Percentiles rank a stretch among this genome's conserved stretches.
phyloP scores from a whole-genome alignment of 257 asterid species.

The Fraxinus pennsylvanica region DNA sequence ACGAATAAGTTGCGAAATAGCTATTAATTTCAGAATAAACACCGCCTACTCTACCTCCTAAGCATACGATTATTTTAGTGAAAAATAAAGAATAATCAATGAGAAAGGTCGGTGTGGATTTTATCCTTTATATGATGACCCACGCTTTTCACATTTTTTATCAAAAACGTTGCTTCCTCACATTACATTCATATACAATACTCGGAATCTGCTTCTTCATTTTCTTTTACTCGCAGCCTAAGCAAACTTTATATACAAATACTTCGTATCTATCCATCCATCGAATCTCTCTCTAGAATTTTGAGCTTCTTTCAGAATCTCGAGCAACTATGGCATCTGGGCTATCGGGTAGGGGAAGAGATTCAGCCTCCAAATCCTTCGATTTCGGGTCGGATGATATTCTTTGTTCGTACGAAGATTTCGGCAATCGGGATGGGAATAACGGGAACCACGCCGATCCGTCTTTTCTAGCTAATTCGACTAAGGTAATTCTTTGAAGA shows the following conservation, averaged over 20 bases:
- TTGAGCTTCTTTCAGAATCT: background rate
- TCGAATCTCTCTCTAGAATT: background rate
- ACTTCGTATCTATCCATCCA: background rate
- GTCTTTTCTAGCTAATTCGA: slow-evolving; percentile 35
- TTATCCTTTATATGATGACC: background rate
- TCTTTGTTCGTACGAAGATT: slow-evolving; percentile 79
- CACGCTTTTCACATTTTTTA: background rate
- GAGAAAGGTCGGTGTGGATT: background rate
- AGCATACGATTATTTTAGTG: no score
- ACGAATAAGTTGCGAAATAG: no score
- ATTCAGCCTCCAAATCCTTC: slow-evolving; percentile 60
- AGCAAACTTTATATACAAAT: background rate
- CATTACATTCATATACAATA: background rate
- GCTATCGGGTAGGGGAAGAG: slow-evolving; percentile 55
- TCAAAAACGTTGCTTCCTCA: background rate
- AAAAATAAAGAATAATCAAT: background rate
- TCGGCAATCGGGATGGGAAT: slow-evolving; percentile 54
- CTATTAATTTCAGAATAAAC: no score
- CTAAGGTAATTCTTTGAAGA: slow-evolving; percentile 33
- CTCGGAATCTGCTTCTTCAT: background rate
- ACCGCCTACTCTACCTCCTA: no score
- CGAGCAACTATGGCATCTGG: slow-evolving; percentile 75
- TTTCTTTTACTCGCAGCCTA: background rate
- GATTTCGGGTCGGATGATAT: slow-evolving; percentile 83
- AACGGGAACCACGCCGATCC: slow-evolving; percentile 71